Conservation (phyloP, 2,329 filamentous ascomycete species). For the Curvularia verruculosa region DNA sequence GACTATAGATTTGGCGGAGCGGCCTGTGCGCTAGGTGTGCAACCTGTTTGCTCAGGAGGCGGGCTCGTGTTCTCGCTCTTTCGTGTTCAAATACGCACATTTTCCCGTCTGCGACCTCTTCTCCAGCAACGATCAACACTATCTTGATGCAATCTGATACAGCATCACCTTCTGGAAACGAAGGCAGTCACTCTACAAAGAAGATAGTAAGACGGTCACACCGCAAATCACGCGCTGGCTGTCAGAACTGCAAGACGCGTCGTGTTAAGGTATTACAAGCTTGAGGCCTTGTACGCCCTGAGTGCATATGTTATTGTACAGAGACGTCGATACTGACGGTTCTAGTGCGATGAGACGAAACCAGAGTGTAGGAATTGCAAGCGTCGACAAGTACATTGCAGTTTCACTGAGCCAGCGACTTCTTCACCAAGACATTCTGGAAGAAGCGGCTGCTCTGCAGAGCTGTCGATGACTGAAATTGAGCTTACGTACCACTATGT, state of each 20-base stretch:
- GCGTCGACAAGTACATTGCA: conserved; percentile 30
- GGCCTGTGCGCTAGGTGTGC: too few relatives aligned
- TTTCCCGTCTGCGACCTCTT: too few relatives aligned
- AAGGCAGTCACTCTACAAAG: not conserved
- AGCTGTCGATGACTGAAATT: conserved; percentile 24
- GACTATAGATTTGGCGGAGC: too few relatives aligned
- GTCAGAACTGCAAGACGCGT: conserved; percentile 36
- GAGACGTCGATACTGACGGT: not conserved
- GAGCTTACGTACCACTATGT: conserved; percentile 38
- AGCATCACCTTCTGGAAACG: not conserved
- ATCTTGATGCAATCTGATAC: not conserved
- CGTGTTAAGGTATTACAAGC: conserved; percentile 33
- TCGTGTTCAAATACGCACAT: too few relatives aligned
- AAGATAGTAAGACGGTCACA: conserved; percentile 18
- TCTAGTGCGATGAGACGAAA: conserved; percentile 38
- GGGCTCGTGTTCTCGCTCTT: too few relatives aligned
- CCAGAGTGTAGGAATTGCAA: conserved; percentile 35
- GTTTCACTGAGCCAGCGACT: conserved; percentile 17
- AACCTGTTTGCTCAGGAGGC: too few relatives aligned
- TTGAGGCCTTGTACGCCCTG: not conserved
- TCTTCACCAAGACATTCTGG: not conserved
- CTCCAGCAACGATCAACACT: too few relatives aligned
- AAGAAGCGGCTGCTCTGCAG: not conserved
- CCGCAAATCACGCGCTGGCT: conserved; percentile 38
- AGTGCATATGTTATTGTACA: not conserved